Percentiles rank a stretch among this genome's conserved stretches.
Evolutionary conservation across 257 asterid genomes (phyloP).

Genomic region (Solanum peruvianum): DNA sequence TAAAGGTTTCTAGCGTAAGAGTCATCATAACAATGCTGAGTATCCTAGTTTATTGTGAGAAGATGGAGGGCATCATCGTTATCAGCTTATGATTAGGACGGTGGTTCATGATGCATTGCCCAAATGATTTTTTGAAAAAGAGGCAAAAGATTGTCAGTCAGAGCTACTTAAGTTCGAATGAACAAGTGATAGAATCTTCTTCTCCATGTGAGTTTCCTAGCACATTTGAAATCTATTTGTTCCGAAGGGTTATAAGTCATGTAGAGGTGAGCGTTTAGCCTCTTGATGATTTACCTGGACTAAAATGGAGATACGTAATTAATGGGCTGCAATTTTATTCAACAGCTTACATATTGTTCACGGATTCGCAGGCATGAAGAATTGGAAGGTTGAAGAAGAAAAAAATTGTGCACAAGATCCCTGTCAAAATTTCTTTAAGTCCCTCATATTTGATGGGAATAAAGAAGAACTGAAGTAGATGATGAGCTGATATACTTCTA

Average conservation of each 20-base stretch:
- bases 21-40: not conserved
- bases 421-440: not conserved
- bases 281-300: not conserved
- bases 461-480: not conserved
- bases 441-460: not conserved
- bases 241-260: not conserved
- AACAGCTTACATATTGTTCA: not conserved
- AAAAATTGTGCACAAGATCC: not conserved
- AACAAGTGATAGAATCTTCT: not conserved
- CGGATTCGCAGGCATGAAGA: not conserved
- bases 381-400: not conserved
- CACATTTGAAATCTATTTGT: not conserved
- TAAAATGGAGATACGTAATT: not conserved
- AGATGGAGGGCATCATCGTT: not conserved
- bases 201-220: not conserved
- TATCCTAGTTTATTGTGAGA: not conserved
- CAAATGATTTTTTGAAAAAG: not conserved
- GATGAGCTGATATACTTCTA: not conserved
- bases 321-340: not conserved
- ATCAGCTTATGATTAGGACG: not conserved
- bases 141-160: not conserved
- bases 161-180: not conserved
- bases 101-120: not conserved
- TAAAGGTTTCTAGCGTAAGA: not conserved
- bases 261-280: not conserved